A percentile compares a stretch with the other conserved stretches of the same genome.
Evolutionary conservation across 805 yeast species (phyloP).

Genomic region (Kuraishia borneana): DNA sequence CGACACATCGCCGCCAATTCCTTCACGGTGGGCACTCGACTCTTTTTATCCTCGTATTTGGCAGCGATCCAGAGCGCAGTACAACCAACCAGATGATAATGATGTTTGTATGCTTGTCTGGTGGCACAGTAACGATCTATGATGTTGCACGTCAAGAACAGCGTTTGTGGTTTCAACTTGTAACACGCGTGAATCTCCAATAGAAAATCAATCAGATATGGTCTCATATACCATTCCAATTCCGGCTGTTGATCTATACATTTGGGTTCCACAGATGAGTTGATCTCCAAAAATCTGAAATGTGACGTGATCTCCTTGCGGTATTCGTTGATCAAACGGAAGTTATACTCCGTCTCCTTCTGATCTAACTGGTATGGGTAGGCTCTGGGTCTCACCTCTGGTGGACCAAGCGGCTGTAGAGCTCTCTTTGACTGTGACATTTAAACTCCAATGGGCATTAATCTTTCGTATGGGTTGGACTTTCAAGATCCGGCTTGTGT

Average conservation of each 20-base stretch:
- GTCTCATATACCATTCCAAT: conserved; percentile 61
- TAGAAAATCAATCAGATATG: conserved; percentile 67
- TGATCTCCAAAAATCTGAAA: conserved; percentile 27
- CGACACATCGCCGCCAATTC: conserved; percentile 47
- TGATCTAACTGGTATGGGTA: conserved; percentile 34
- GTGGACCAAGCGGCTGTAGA: conserved; percentile 16
- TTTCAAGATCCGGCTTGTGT: too few species aligned
- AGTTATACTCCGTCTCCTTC: conserved; percentile 34
- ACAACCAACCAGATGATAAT: conserved; percentile 82
- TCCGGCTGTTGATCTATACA: conserved; percentile 85
- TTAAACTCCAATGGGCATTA: too few species aligned
- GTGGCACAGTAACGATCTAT: conserved; percentile 89
- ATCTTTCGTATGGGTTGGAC: too few species aligned
- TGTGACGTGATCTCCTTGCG: conserved; percentile 24
- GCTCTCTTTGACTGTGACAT: neutral
- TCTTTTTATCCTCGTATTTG: conserved; percentile 57
- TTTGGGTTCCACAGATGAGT: conserved; percentile 28
- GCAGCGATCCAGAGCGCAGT: conserved; percentile 92
- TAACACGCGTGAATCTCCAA: conserved; percentile 51
- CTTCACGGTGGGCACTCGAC: conserved; percentile 42
- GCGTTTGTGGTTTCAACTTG: conserved; percentile 57
- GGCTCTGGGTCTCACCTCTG: conserved; percentile 17
- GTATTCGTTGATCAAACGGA: conserved; percentile 31
- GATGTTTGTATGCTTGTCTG: conserved; percentile 74
- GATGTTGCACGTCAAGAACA: conserved; percentile 57